Evolutionary conservation across 805 yeast species (phyloP), one percentile per base, ranked within the genome.

Genomic region (Teunomyces pallodes): DNA sequence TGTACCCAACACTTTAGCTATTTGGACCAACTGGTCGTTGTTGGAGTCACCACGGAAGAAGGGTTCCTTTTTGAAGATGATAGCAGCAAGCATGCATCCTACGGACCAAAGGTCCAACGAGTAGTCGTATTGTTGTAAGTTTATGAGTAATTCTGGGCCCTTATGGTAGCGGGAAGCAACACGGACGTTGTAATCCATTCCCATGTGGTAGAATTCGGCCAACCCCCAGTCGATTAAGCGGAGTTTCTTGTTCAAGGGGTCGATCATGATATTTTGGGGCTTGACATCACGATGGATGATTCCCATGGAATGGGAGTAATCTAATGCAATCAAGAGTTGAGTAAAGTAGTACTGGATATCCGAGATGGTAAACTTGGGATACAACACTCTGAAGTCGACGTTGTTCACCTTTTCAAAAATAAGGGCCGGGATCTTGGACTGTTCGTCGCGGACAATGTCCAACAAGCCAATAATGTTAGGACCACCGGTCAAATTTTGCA

Each of bases 201-300:
- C 90, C 20, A 89, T 83, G 63, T 91, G 97, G 62, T 90, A 90
- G 63, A 89, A 90, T 65, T 91, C 97, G 7, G 97, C 97, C 45
- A 91, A 71, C 6, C 97, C 97, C 97, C 97, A 91, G 67, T 91
- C 97, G 46, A 91, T 90, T 54, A 90, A 77, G 54, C 96, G 79
- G 56, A 91, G 70, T 60, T 80, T 82, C 65, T 72, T 82, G 52
- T 76, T 78, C 51, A 77, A 71, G 47, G 88, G 96, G 66, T 91
- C 97, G 56, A 91, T 91, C 96, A 91, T 91, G 54, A 91, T 87
- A 66, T 91, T 91, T 60, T 91, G 96, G 9, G 97, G 97, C 67
- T 91, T 91, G 47, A 91, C 96, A 67, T 91, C 97, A 64, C 97
- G 77, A 63, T 91, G 97, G 83, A 91, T 90, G 51, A 91, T 89